These are phyloP conservation scores for Neurospora sp. DNA, from an alignment of 495 filamentous ascomycete genomes.

Conservation along the genomic window DNA sequence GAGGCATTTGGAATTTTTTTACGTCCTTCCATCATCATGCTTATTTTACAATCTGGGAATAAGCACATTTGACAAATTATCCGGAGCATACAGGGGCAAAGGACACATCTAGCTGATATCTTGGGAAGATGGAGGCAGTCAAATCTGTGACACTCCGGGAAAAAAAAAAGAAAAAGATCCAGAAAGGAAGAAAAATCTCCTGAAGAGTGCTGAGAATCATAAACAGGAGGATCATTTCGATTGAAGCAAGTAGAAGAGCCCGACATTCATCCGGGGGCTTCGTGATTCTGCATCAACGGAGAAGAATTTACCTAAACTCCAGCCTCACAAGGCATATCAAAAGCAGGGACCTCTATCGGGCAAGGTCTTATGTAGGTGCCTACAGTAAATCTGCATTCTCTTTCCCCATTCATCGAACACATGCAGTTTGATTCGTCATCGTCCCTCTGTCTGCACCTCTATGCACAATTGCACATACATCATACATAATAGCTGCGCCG, in stretches of 20 bases:
- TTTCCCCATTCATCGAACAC: not conserved
- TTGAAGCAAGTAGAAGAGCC: too few species aligned
- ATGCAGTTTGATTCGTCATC: not conserved
- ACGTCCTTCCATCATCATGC: not conserved
- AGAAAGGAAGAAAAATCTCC: not conserved
- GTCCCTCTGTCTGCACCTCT: not conserved
- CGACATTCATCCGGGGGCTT: too few species aligned
- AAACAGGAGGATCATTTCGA: too few species aligned
- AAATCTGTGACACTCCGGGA: too few species aligned
- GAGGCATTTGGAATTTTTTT: not conserved
- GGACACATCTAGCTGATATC: not conserved
- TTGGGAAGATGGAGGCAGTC: not conserved
- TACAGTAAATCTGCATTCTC: not conserved
- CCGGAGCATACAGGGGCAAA: not conserved
- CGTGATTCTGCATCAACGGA: too few species aligned
- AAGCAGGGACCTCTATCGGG: not conserved
- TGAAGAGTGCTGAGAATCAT: too few species aligned
- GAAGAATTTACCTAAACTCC: too few species aligned
- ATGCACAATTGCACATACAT: too few species aligned
- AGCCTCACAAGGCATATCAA: not conserved
- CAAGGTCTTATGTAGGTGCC: not conserved
- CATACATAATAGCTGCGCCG: too few species aligned
- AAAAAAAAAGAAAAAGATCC: not conserved
- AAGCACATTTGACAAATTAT: not conserved
- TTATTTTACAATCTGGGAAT: not conserved